phyloP scores from a whole-genome alignment of 1,284 basidiomycete genomes.

The Mycena citricolor region DNA sequence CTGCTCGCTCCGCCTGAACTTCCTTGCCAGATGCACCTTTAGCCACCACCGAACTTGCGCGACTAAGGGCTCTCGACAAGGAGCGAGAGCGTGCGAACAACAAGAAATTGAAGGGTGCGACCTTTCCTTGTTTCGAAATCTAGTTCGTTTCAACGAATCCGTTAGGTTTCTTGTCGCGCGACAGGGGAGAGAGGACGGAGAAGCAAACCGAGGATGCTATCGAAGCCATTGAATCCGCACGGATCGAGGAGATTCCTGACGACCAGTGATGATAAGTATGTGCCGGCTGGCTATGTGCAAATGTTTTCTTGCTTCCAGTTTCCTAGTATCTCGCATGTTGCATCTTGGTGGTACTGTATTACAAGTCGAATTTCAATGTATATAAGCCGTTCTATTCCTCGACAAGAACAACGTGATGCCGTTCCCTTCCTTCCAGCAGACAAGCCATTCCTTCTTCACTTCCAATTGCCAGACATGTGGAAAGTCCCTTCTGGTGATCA shows the following conservation, averaged over 20 bases:
- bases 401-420: no score
- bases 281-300: no score
- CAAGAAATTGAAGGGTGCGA: constrained; percentile 70
- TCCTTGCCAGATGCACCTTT: constrained; percentile 49
- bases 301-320: constrained; percentile 1
- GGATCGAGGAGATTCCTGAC: constrained; percentile 19
- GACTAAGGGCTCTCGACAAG: constrained; percentile 59
- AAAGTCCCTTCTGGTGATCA: no score
- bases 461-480: no score
- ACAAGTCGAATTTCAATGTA: no score
- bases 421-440: no score
- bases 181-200: constrained; percentile 27
- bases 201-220: constrained; percentile 11
- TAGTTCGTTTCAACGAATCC: constrained; percentile 1
- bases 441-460: no score
- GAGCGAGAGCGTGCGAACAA: constrained; percentile 63
- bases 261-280: no score
- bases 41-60: constrained; percentile 59
- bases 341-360: no score
- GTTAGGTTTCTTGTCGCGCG: constrained; percentile 30
- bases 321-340: no score
- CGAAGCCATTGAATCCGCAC: constrained; percentile 14
- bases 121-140: background rate
- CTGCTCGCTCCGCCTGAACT: background rate
- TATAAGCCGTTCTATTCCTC: no score